A percentile compares a stretch with the other conserved stretches of the same genome.
These are phyloP conservation scores for Mycena indigotica DNA, from an alignment of 768 basidiomycete species.

Conservation along the genomic window DNA sequence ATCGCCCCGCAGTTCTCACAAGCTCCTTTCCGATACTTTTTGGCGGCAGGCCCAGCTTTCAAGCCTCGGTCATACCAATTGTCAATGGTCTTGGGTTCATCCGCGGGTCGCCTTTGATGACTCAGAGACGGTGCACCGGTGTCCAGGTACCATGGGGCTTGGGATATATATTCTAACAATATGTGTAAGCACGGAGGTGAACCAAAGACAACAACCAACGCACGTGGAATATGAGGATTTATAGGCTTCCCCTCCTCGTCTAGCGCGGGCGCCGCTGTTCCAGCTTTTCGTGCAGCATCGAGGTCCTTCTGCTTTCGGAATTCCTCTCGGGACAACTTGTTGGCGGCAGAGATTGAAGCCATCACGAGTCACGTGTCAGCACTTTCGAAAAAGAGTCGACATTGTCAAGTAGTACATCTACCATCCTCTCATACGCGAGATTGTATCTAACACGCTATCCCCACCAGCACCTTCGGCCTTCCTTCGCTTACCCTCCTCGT, in stretches of 20 bases:
- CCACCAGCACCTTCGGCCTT: conserved; percentile 25
- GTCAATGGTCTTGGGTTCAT: conserved; percentile 72
- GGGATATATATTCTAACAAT: conserved; percentile 99
- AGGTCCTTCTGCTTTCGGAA: conserved; percentile 95
- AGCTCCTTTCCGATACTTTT: conserved; percentile 96
- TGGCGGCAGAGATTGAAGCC: no score
- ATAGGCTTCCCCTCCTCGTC: conserved; percentile 95
- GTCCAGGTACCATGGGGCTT: conserved; percentile 98
- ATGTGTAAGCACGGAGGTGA: no score
- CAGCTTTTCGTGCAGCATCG: conserved; percentile 97
- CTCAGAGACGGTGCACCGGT: conserved; percentile 90
- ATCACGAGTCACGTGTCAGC: no score
- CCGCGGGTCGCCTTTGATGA: conserved; percentile 86
- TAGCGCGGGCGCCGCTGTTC: conserved; percentile 93
- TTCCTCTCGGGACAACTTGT: conserved; percentile 94
- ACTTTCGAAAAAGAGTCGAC: no score
- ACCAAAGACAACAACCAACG: no score
- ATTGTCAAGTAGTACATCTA: no score
- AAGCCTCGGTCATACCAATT: conserved; percentile 90
- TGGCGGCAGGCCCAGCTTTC: conserved; percentile 86
- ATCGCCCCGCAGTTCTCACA: conserved; percentile 99
- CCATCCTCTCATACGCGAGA: conserved; percentile 44
- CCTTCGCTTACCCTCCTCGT: conserved; percentile 45
- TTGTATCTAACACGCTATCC: conserved; percentile 38
- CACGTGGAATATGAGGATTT: conserved; percentile 98